Percentiles rank a stretch among this genome's conserved stretches.
Conservation (phyloP, 2,329 filamentous ascomycete genomes). For the Tolypocladium pustulatum region DNA sequence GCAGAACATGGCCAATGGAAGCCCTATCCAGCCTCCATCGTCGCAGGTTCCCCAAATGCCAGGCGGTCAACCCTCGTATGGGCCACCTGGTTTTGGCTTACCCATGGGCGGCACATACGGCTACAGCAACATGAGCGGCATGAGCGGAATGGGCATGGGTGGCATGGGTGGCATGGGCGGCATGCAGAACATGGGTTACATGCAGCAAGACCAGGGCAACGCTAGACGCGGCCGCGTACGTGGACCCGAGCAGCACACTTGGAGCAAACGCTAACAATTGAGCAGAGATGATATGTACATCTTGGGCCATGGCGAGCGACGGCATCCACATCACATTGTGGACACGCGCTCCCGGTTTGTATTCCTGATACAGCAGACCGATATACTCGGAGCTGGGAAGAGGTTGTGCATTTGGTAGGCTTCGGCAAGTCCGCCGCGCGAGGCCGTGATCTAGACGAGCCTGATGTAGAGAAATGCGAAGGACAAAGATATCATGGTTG, state of each 20-base stretch:
- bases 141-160: constrained; percentile 23
- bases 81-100: constrained; percentile 40
- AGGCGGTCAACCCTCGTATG: constrained; percentile 31
- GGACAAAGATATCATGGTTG: background rate
- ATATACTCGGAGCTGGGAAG: background rate
- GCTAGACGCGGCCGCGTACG: constrained; percentile 49
- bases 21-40: constrained; percentile 36
- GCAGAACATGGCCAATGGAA: constrained; percentile 38
- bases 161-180: constrained; percentile 30
- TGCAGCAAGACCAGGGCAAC: constrained; percentile 44
- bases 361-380: background rate
- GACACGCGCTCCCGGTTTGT: background rate
- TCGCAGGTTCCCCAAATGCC: constrained; percentile 30
- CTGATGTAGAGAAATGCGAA: background rate
- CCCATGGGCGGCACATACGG: constrained; percentile 30
- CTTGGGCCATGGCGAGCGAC: background rate
- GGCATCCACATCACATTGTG: background rate
- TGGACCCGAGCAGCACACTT: constrained; percentile 8
- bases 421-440: background rate
- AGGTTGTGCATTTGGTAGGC: constrained; percentile 3
- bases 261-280: constrained; percentile 13
- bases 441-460: background rate
- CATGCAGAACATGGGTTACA: constrained; percentile 41
- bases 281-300: constrained; percentile 15
- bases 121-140: constrained; percentile 35